A percentile compares a stretch with the other conserved stretches of the same genome.
Conservation (phyloP, 768 basidiomycete species). For the Bullera alba region DNA sequence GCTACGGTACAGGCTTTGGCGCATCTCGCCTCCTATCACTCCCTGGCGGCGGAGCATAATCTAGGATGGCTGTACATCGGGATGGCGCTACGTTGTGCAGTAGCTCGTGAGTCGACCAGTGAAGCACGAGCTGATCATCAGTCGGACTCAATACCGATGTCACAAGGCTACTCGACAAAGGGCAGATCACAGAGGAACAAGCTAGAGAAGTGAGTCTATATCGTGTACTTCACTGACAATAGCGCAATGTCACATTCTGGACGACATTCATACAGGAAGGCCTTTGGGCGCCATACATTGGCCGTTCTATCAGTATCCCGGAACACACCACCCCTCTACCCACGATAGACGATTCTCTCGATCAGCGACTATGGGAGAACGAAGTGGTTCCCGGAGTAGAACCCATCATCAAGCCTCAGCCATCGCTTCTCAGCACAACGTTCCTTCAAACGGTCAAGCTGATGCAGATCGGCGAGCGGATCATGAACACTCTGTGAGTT, state of each 20-base stretch:
- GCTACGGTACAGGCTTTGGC: slow-evolving; percentile 49
- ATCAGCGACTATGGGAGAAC: slow-evolving; percentile 20
- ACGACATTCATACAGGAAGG: slow-evolving; percentile 36
- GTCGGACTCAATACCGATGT: slow-evolving; percentile 40
- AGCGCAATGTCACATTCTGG: slow-evolving; percentile 37
- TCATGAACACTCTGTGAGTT: slow-evolving; percentile 37
- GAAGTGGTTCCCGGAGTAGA: slow-evolving; percentile 7
- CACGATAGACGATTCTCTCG: slow-evolving; percentile 23
- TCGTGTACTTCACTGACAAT: not conserved
- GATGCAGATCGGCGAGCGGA: slow-evolving; percentile 29
- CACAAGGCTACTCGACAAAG: slow-evolving; percentile 18
- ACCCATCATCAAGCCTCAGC: slow-evolving; percentile 17
- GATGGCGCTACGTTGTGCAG: slow-evolving; percentile 31
- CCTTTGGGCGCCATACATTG: slow-evolving; percentile 36
- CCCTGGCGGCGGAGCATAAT: slow-evolving; percentile 48
- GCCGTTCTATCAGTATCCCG: slow-evolving; percentile 23
- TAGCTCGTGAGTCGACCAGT: slow-evolving; percentile 28
- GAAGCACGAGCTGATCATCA: slow-evolving; percentile 9
- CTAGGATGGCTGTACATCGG: slow-evolving; percentile 52
- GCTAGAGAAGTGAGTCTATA: slow-evolving; percentile 24
- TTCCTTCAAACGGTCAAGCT: slow-evolving; percentile 37
- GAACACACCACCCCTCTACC: slow-evolving; percentile 29
- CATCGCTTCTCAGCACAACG: slow-evolving; percentile 26
- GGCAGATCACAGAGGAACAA: slow-evolving; percentile 25
- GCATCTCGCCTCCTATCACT: slow-evolving; percentile 49